Evolutionary conservation across 2,329 filamentous ascomycete species (phyloP), one percentile per base, ranked within the genome.

Genomic region (Gaeumannomyces tritici): DNA sequence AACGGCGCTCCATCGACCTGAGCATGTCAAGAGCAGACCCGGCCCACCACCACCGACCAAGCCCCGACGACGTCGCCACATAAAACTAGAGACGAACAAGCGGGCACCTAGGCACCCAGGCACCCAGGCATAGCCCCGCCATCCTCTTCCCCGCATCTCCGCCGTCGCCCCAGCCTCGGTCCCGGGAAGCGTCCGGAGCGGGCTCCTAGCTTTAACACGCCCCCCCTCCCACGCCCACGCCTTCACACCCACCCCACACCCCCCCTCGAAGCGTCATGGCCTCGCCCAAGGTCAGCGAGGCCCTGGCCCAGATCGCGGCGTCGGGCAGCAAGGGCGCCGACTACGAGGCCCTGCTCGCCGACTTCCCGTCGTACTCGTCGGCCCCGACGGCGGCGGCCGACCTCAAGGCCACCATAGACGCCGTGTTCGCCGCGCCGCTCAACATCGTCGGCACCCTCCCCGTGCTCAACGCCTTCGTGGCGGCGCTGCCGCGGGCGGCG

Each of bases 401-500:
- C 65, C 65, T 73, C 4, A 67, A 59, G 28, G 65, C 66, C n/a
- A 61, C 70, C 5, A 61, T 62, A 26, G 67, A 72, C 33, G 60
- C 62, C 26, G 55, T 72, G 7, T 63, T 72, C 51, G 60, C 47
- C 42, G 62, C 62, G 27, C 33, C 64, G n/a, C 59, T 70, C 6
- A 70, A 71, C 35, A 66, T 73, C 28, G 67, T 74, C 12, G 63
- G 64, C 59, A 70, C 71, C 11, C 71, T 71, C 31, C 62, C 65
- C 35, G 65, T 71, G 57, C 63, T 73, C 15, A 64, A 63, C 61
- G 63, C 64, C 26, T 58, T 73, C 35, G 64, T 71, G 61, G 27
- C 77, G 55, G 78, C 82, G 21, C 88, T 96, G 67, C 77, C 82
- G 64, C 75, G 76, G 26, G 78, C 92, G 63, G 13, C 26, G 28